Evolutionary conservation across 169 alveolate genomes (phyloP).

Genomic region (Perkinsus olseni): DNA sequence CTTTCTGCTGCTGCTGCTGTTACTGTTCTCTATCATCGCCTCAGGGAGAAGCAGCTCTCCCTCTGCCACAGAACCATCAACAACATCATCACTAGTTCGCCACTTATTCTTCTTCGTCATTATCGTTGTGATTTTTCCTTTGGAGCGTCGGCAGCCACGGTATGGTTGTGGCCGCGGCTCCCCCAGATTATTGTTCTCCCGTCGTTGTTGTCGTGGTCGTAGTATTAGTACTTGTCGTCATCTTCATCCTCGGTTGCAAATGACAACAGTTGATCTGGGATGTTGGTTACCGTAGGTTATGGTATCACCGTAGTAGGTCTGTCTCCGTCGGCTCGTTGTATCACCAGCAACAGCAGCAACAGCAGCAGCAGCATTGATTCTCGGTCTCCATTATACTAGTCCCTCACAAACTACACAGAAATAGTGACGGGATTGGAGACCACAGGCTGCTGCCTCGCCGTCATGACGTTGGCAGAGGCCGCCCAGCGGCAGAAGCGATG

Average conservation of each 20-base stretch:
- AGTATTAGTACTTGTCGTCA: neutral
- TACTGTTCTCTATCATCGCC: too few relatives aligned
- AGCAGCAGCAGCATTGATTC: neutral
- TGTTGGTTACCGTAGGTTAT: too few relatives aligned
- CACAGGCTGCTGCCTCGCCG: neutral
- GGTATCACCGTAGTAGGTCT: too few relatives aligned
- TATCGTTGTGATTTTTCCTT: neutral
- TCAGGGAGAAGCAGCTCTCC: too few relatives aligned
- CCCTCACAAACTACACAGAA: neutral
- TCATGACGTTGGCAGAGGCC: too few relatives aligned
- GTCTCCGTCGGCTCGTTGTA: too few relatives aligned
- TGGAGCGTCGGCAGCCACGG: neutral
- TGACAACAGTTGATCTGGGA: neutral
- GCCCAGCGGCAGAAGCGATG: too few relatives aligned
- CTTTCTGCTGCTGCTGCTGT: too few relatives aligned
- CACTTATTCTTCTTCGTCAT: neutral
- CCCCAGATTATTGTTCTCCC: too few relatives aligned
- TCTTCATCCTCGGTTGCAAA: neutral
- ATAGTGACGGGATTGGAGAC: neutral
- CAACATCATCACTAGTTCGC: neutral
- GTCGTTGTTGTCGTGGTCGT: too few relatives aligned
- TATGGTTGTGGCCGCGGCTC: neutral
- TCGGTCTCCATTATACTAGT: neutral
- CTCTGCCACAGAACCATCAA: neutral
- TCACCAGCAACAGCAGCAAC: neutral